Conservation (phyloP, 2,329 filamentous ascomycete species). For the Talaromyces pinophilus region DNA sequence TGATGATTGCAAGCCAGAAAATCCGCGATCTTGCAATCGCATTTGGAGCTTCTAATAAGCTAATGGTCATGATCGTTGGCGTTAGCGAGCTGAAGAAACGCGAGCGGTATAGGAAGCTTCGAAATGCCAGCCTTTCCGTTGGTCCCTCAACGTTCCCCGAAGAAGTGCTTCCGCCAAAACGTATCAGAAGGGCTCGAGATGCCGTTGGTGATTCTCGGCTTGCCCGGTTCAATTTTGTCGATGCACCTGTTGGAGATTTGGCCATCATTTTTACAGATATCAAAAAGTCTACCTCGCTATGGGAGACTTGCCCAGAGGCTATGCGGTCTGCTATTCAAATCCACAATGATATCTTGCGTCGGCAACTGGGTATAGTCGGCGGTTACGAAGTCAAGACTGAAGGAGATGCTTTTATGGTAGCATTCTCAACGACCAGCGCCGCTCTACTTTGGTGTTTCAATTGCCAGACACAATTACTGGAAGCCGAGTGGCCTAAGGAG, state of each 20-base stretch:
- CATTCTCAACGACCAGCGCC: conserved; percentile 92
- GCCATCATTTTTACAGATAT: conserved; percentile 98
- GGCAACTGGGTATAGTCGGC: conserved; percentile 88
- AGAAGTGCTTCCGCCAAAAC: conserved; percentile 61
- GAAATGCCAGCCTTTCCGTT: conserved; percentile 41
- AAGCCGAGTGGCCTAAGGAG: conserved; percentile 90
- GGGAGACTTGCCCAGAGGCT: conserved; percentile 91
- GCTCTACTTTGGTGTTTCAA: conserved; percentile 96
- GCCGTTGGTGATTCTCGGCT: conserved; percentile 78
- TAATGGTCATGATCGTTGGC: conserved; percentile 99
- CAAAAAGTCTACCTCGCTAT: conserved; percentile 94
- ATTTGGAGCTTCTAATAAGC: conserved; percentile 89
- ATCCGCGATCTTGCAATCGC: conserved; percentile 92
- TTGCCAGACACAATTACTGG: conserved; percentile 82
- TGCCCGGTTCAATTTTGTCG: conserved; percentile 84
- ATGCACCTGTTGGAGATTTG: conserved; percentile 85
- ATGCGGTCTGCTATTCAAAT: conserved; percentile 97
- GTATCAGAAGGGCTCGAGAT: conserved; percentile 62
- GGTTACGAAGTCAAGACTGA: conserved; percentile 99
- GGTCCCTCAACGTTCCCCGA: conserved; percentile 70
- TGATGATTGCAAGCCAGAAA: conserved; percentile 95
- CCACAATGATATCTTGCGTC: conserved; percentile 95
- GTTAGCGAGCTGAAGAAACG: conserved; percentile 87
- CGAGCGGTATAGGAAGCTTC: conserved; percentile 54
- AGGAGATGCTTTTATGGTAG: conserved; percentile 99